Conservation (phyloP, 441 rosid genomes). For the Cnidoscolus chayamansa region DNA sequence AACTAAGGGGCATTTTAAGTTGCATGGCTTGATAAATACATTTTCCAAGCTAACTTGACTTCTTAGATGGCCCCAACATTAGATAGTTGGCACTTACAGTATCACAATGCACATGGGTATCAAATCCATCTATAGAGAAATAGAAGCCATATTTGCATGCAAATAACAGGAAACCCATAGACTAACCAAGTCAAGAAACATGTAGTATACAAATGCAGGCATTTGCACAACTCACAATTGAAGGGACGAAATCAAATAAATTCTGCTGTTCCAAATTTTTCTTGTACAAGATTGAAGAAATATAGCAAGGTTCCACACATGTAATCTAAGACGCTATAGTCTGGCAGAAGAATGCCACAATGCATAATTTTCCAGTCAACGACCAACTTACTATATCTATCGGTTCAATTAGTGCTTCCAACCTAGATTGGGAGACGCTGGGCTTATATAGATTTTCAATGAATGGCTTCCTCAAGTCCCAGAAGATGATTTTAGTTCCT, state of each 20-base stretch:
- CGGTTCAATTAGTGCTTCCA: conserved; percentile 79
- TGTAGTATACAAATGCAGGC: neutral
- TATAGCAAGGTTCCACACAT: neutral
- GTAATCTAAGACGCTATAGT: neutral
- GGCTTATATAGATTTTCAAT: conserved; percentile 83
- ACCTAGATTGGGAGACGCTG: conserved; percentile 65
- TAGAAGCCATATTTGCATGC: neutral
- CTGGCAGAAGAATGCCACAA: neutral
- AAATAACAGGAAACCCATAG: neutral
- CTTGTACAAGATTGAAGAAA: neutral
- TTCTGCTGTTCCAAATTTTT: neutral
- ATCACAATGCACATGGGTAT: neutral
- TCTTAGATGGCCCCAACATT: neutral
- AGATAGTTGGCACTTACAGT: neutral
- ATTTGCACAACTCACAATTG: neutral
- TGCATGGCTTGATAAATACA: conserved; percentile 2
- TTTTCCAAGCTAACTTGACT: neutral
- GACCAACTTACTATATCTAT: conserved; percentile 63
- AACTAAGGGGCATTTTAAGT: neutral
- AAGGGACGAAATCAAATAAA: neutral
- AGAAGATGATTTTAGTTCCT: conserved; percentile 94
- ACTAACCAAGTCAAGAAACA: too few species aligned
- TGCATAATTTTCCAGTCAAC: neutral
- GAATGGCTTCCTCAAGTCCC: conserved; percentile 85
- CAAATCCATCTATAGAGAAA: neutral